These are phyloP conservation scores for Phialophora tarda DNA, from an alignment of 2,329 filamentous ascomycete species.

Conservation along the genomic window DNA sequence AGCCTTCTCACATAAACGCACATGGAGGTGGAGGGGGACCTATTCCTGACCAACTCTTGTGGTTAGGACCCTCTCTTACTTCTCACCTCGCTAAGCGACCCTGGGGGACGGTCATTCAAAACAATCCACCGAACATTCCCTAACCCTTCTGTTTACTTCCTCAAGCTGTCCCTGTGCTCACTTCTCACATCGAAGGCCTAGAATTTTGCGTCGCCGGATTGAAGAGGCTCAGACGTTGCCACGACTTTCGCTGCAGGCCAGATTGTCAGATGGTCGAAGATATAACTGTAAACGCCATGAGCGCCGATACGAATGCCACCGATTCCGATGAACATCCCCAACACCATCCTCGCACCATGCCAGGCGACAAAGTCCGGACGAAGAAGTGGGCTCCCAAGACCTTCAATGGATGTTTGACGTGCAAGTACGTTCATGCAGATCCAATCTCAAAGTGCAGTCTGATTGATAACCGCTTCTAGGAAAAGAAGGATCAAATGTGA, in stretches of 20 bases:
- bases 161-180: conserved; percentile 1
- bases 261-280: conserved; percentile 10
- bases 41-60: conserved; percentile 1
- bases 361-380: conserved; percentile 20
- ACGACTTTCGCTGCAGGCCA: background rate
- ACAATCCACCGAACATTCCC: conserved; percentile 1
- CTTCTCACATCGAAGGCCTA: background rate
- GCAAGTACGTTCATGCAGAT: conserved; percentile 27
- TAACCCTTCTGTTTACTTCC: background rate
- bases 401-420: conserved; percentile 34
- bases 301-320: background rate
- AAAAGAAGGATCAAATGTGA: conserved; percentile 33
- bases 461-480: conserved; percentile 11
- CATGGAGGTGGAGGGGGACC: background rate
- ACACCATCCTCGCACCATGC: conserved; percentile 13
- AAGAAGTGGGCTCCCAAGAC: conserved; percentile 36
- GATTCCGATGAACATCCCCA: conserved; percentile 7
- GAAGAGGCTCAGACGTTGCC: background rate
- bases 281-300: conserved; percentile 9
- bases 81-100: conserved; percentile 7
- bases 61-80: conserved; percentile 1
- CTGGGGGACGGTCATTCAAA: conserved; percentile 2
- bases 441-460: background rate
- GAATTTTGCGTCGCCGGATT: background rate
- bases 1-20: conserved; percentile 8